Conservation (phyloP, 495 filamentous ascomycete genomes). For the Annulohypoxylon moriforme region DNA sequence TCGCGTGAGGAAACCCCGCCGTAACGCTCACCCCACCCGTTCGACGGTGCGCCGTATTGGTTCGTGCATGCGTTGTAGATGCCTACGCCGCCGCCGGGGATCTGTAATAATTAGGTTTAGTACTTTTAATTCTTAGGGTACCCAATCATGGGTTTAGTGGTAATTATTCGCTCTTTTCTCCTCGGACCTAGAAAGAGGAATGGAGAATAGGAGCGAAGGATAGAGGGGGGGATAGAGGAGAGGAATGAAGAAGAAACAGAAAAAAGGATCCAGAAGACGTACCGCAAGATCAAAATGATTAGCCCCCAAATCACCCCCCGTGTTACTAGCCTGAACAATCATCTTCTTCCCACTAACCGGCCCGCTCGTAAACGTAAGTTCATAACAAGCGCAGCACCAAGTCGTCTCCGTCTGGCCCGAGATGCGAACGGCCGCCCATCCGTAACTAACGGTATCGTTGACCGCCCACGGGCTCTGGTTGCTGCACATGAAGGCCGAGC, state of each 20-base stretch:
- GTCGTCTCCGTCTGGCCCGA: slow-evolving; percentile 61
- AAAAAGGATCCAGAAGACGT: slow-evolving; percentile 26
- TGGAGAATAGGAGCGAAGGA: slow-evolving; percentile 36
- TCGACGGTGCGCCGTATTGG: slow-evolving; percentile 68
- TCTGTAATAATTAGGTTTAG: slow-evolving; percentile 48
- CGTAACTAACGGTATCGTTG: slow-evolving; percentile 66
- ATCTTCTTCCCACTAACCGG: slow-evolving; percentile 69
- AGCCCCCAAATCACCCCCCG: slow-evolving; percentile 66
- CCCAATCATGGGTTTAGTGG: not conserved
- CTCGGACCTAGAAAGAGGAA: slow-evolving; percentile 46
- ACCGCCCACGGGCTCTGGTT: slow-evolving; percentile 73
- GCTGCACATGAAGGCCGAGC: slow-evolving; percentile 71
- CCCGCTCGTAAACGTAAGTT: slow-evolving; percentile 71
- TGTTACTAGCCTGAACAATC: slow-evolving; percentile 77
- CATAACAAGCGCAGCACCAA: slow-evolving; percentile 78
- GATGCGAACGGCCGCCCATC: slow-evolving; percentile 71
- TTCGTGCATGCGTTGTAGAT: slow-evolving; percentile 71
- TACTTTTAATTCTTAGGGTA: not conserved
- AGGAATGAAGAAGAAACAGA: not conserved
- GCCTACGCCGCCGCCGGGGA: slow-evolving; percentile 75
- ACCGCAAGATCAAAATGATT: slow-evolving; percentile 73
- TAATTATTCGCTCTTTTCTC: slow-evolving; percentile 1
- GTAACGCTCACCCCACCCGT: slow-evolving; percentile 71
- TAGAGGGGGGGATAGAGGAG: too few relatives aligned
- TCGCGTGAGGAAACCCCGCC: slow-evolving; percentile 65